These are phyloP conservation scores for Heteromeles arbutifolia DNA, from an alignment of 306 rosid species.

Conservation along the genomic window DNA sequence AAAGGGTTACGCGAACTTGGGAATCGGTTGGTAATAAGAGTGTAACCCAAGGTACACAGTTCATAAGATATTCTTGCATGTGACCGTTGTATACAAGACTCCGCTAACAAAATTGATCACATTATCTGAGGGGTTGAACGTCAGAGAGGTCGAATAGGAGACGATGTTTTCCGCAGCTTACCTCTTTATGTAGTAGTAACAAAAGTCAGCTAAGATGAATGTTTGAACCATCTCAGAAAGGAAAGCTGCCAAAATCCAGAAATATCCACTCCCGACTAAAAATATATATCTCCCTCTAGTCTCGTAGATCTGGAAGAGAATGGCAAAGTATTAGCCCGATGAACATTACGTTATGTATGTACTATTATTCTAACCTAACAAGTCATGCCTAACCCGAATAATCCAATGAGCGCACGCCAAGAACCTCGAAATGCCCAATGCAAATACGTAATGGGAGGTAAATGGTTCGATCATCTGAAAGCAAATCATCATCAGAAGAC, in stretches of 20 bases:
- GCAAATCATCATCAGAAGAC: background rate
- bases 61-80: background rate
- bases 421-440: constrained; percentile 79
- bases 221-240: constrained; percentile 59
- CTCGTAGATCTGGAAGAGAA: constrained; percentile 45
- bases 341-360: background rate
- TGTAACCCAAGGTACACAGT: background rate
- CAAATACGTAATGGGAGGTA: constrained; percentile 77
- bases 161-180: background rate
- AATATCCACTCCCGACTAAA: constrained; percentile 37
- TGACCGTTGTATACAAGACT: background rate
- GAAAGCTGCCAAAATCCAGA: constrained; percentile 53
- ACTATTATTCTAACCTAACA: background rate
- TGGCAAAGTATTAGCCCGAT: background rate
- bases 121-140: background rate
- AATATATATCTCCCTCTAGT: constrained; percentile 36
- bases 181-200: constrained; percentile 78
- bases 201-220: constrained; percentile 73
- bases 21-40: background rate
- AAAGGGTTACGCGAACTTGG: background rate
- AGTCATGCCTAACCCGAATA: constrained; percentile 38
- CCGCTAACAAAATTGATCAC: background rate
- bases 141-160: background rate
- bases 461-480: constrained; percentile 74
- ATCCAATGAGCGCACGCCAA: constrained; percentile 64